Conservation (phyloP, 2,329 filamentous ascomycete species). For the Phoma sp. region DNA sequence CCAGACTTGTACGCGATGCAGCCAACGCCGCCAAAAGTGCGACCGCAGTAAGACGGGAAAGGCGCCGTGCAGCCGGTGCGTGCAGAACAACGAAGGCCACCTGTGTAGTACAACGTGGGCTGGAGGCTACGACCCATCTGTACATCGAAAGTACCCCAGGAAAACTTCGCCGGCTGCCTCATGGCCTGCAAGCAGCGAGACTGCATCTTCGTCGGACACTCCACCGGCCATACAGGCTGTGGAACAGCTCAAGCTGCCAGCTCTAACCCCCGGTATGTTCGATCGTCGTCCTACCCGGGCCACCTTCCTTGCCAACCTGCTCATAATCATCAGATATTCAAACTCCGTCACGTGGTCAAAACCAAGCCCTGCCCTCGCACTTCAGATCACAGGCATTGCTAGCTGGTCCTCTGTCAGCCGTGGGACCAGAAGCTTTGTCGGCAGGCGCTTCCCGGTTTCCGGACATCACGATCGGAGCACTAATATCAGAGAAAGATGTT, state of each 20-base stretch:
- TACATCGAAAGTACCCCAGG: conserved; percentile 40
- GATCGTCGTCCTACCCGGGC: too few species aligned
- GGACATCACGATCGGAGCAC: conserved; percentile 34
- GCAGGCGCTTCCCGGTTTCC: conserved; percentile 28
- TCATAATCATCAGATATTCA: conserved; percentile 4
- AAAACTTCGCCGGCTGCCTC: conserved; percentile 10
- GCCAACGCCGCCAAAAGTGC: conserved; percentile 41
- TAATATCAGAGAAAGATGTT: conserved; percentile 34
- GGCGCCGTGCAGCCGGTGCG: conserved; percentile 32
- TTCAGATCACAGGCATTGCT: not conserved
- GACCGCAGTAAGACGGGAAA: conserved; percentile 33
- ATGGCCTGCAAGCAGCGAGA: conserved; percentile 18
- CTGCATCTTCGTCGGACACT: conserved; percentile 17
- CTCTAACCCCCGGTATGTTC: conserved; percentile 10
- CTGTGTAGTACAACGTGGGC: conserved; percentile 44
- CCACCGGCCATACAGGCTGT: conserved; percentile 5
- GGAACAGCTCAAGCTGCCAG: conserved; percentile 9
- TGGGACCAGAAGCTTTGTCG: conserved; percentile 14
- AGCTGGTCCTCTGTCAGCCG: conserved; percentile 12
- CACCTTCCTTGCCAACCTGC: not conserved
- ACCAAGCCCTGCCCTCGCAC: conserved; percentile 3
- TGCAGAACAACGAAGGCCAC: conserved; percentile 41
- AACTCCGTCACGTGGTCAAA: conserved; percentile 2
- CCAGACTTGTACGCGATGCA: conserved; percentile 42
- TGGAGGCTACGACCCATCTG: conserved; percentile 40